These are phyloP conservation scores for Sporothrix phasma DNA, from an alignment of 2,329 filamentous ascomycete species.

Conservation along the genomic window DNA sequence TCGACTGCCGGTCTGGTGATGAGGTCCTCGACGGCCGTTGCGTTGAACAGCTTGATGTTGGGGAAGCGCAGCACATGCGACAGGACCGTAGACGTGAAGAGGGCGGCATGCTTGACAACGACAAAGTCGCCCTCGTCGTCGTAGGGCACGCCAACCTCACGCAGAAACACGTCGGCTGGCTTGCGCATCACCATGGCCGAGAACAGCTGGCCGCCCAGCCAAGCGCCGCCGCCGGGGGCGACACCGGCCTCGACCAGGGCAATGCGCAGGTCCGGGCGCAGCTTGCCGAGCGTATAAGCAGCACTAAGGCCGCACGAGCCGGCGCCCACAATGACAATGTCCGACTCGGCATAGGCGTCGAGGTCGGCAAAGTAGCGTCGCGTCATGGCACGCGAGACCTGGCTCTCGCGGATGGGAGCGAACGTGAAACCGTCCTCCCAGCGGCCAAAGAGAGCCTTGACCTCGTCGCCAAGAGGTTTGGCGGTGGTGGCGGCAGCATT, in stretches of 20 bases:
- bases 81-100: conserved; percentile 83
- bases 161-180: conserved; percentile 76
- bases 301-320: conserved; percentile 74
- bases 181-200: conserved; percentile 93
- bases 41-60: conserved; percentile 95
- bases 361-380: conserved; percentile 86
- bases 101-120: conserved; percentile 85
- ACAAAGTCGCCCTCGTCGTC: conserved; percentile 85
- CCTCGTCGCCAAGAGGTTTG: conserved; percentile 22
- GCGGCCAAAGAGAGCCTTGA: conserved; percentile 47
- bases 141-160: conserved; percentile 71
- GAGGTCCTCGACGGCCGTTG: conserved; percentile 82
- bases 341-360: conserved; percentile 80
- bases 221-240: conserved; percentile 78
- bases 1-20: conserved; percentile 56
- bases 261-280: conserved; percentile 82
- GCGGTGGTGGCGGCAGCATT: not conserved
- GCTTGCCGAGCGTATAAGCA: conserved; percentile 73
- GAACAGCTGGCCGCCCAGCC: conserved; percentile 91
- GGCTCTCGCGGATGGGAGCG: conserved; percentile 77
- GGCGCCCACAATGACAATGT: conserved; percentile 87
- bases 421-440: conserved; percentile 79
- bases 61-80: conserved; percentile 74
- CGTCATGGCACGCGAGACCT: conserved; percentile 89
- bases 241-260: conserved; percentile 84